phyloP scores from a whole-genome alignment of 768 basidiomycete species.

The Mycena amicta region DNA sequence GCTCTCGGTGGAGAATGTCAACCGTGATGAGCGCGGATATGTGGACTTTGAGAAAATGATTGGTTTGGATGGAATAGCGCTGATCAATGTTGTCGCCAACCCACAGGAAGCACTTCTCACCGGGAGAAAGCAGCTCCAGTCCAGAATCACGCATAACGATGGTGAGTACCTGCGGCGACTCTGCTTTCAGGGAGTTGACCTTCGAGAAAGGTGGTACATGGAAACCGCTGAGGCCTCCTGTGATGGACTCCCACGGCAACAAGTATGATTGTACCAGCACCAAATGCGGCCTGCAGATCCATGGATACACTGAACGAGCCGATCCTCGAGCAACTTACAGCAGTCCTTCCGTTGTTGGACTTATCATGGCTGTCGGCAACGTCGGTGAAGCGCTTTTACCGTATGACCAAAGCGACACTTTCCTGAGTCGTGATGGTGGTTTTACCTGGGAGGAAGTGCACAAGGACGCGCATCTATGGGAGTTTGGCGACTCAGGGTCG shows the following conservation, averaged over 20 bases:
- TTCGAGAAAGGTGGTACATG: conserved; percentile 80
- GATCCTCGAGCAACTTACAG: conserved; percentile 94
- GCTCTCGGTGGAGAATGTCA: conserved; percentile 82
- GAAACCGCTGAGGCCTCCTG: conserved; percentile 80
- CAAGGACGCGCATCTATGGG: conserved; percentile 97
- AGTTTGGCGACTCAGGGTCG: conserved; percentile 96
- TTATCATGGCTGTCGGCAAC: conserved; percentile 96
- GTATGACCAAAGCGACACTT: conserved; percentile 90
- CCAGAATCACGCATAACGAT: conserved; percentile 94
- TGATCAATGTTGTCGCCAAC: conserved; percentile 90
- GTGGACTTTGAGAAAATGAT: conserved; percentile 99
- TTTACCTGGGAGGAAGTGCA: conserved; percentile 99
- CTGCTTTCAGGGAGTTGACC: no score
- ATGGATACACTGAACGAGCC: conserved; percentile 91
- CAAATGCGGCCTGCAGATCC: conserved; percentile 84
- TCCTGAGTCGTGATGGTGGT: conserved; percentile 94
- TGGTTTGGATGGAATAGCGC: conserved; percentile 92
- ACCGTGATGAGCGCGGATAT: conserved; percentile 84
- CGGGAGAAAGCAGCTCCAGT: conserved; percentile 75
- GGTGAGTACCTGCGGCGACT: conserved; percentile 52
- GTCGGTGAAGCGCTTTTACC: conserved; percentile 82
- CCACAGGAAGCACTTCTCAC: conserved; percentile 71
- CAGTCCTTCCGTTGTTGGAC: conserved; percentile 87
- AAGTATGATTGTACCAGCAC: conserved; percentile 70
- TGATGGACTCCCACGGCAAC: conserved; percentile 71